A percentile compares a stretch with the other conserved stretches of the same genome.
Conservation (phyloP, 2,329 filamentous ascomycete genomes). For the Colletotrichum kahawae region DNA sequence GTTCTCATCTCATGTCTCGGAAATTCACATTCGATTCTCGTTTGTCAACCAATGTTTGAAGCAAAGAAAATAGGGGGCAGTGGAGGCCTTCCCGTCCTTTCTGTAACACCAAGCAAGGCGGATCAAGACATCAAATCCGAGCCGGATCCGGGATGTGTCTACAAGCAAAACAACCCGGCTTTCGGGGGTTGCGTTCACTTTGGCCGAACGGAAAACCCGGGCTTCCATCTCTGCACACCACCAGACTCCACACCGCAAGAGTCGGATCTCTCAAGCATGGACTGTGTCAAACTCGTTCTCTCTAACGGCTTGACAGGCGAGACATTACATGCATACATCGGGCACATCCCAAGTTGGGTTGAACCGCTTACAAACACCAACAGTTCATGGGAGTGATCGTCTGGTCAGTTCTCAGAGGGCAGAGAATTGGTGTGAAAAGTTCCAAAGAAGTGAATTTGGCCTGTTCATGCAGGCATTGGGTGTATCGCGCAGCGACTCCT, state of each 20-base stretch:
- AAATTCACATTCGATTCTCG: background rate
- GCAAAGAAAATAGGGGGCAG: background rate
- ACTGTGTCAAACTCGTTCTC: background rate
- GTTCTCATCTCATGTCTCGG: background rate
- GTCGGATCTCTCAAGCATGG: slow-evolving; percentile 6
- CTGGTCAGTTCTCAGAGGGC: background rate
- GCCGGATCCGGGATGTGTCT: slow-evolving; percentile 8
- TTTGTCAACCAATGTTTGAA: background rate
- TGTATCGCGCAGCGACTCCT: background rate
- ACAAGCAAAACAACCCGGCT: background rate
- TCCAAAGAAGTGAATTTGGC: background rate
- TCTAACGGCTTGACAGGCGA: background rate
- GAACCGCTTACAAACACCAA: background rate
- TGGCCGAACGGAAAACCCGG: background rate
- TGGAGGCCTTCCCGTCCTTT: background rate
- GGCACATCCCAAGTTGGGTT: background rate
- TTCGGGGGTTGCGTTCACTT: background rate
- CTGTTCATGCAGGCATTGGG: background rate
- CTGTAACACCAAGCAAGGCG: background rate
- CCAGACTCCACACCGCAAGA: background rate
- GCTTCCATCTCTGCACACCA: background rate
- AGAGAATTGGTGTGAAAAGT: background rate
- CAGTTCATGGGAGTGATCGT: background rate
- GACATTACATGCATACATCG: background rate
- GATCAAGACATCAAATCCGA: background rate